Conservation (phyloP, 2,329 filamentous ascomycete genomes). For the Botrytis porri region DNA sequence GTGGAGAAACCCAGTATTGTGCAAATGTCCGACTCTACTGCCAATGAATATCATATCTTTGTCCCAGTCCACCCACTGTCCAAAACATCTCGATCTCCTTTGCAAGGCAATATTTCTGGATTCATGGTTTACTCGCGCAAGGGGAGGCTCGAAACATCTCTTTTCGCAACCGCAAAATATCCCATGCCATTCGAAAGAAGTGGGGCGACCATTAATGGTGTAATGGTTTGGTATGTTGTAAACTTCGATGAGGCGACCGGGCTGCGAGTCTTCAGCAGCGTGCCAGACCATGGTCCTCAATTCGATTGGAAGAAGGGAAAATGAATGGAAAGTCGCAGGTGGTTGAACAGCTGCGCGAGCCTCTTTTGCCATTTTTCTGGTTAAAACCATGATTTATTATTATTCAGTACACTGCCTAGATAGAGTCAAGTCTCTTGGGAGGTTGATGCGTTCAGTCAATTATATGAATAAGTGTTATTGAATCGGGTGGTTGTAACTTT, state of each 20-base stretch:
- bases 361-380: background rate
- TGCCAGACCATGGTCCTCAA: background rate
- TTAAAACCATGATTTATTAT: background rate
- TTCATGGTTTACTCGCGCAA: background rate
- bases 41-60: constrained; percentile 16
- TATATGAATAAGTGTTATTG: background rate
- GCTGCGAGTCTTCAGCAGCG: background rate
- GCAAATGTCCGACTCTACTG: constrained; percentile 10
- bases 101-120: background rate
- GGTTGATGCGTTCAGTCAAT: background rate
- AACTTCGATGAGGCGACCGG: constrained; percentile 8
- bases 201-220: background rate
- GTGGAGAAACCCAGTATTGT: constrained; percentile 18
- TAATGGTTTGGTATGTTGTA: constrained; percentile 10
- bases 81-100: background rate
- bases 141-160: background rate
- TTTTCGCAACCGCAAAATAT: background rate
- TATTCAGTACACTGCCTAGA: background rate
- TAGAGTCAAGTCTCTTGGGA: background rate
- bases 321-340: background rate
- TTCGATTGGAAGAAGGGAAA: background rate
- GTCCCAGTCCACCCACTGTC: constrained; percentile 1
- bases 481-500: background rate
- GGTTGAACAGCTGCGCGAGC: background rate
- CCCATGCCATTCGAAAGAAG: constrained; percentile 10